phyloP scores from a whole-genome alignment of 2,329 filamentous ascomycete genomes.

The Coniochaeta prunicola region DNA sequence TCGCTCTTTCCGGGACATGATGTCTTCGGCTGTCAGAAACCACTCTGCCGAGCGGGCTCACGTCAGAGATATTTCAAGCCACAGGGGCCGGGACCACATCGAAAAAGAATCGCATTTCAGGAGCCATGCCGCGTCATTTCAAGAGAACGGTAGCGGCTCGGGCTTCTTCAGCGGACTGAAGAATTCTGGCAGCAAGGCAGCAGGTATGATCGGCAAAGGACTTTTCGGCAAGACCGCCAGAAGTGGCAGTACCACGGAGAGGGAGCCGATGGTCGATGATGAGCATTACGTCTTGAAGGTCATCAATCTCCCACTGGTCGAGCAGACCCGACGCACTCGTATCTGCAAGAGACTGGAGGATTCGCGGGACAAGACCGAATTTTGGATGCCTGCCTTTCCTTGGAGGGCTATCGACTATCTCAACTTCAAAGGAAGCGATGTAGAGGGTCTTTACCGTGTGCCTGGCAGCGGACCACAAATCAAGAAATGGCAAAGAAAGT shows the following conservation, averaged over 20 bases:
- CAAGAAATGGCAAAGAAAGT: constrained; percentile 87
- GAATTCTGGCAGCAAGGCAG: constrained; percentile 64
- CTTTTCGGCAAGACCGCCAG: constrained; percentile 73
- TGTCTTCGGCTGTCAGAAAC: constrained; percentile 58
- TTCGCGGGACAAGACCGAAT: constrained; percentile 92
- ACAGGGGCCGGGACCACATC: constrained; percentile 34
- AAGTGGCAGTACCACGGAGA: constrained; percentile 63
- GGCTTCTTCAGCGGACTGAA: constrained; percentile 68
- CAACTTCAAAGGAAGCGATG: constrained; percentile 89
- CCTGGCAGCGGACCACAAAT: constrained; percentile 86
- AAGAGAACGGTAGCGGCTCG: constrained; percentile 49
- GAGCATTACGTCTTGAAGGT: constrained; percentile 80
- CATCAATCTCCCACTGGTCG: constrained; percentile 77
- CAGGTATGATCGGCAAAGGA: constrained; percentile 74
- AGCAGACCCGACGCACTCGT: constrained; percentile 83
- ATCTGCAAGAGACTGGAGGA: constrained; percentile 85
- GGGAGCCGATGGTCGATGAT: constrained; percentile 60
- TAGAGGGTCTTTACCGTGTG: constrained; percentile 88
- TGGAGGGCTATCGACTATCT: constrained; percentile 96
- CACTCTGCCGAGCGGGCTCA: constrained; percentile 63
- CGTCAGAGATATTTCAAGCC: constrained; percentile 32
- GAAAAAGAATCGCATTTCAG: constrained; percentile 35
- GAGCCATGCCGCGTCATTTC: constrained; percentile 43
- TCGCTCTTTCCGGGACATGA: constrained; percentile 60
- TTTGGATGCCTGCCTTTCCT: constrained; percentile 95